These are phyloP conservation scores for Xylariales sp. DNA, from an alignment of 2,329 filamentous ascomycete species.

Conservation along the genomic window DNA sequence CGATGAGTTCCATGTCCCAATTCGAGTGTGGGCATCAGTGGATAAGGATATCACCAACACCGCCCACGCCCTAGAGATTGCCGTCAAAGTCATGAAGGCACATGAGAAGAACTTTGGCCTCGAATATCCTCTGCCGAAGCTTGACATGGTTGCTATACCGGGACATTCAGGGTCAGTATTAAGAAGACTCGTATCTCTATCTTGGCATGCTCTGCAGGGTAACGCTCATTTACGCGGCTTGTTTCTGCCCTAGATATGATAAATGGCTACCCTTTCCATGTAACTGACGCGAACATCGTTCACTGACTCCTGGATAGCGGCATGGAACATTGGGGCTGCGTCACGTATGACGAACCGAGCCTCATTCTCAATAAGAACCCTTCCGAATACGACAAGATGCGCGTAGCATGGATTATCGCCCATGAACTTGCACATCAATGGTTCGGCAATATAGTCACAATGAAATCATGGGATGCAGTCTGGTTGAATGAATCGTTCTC, in stretches of 20 bases:
- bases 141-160: slow-evolving; percentile 71
- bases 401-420: slow-evolving; percentile 45
- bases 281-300: too few relatives aligned
- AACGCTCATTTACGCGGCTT: too few relatives aligned
- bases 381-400: slow-evolving; percentile 1
- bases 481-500: slow-evolving; percentile 73
- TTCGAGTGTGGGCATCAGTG: slow-evolving; percentile 50
- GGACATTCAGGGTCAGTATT: slow-evolving; percentile 20
- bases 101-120: slow-evolving; percentile 67
- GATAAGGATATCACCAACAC: slow-evolving; percentile 59
- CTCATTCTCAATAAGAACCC: slow-evolving; percentile 34
- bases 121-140: slow-evolving; percentile 66
- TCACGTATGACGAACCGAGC: slow-evolving; percentile 66
- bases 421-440: slow-evolving; percentile 72
- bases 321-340: slow-evolving; percentile 72
- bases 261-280: too few relatives aligned
- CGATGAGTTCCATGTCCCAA: slow-evolving; percentile 62
- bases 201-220: too few relatives aligned
- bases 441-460: slow-evolving; percentile 72
- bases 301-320: slow-evolving; percentile 54
- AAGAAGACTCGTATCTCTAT: slow-evolving; percentile 41
- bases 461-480: slow-evolving; percentile 70
- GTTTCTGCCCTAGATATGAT: too few relatives aligned
- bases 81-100: slow-evolving; percentile 61
- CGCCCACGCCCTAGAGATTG: slow-evolving; percentile 62